Evolutionary conservation across 1,284 basidiomycete genomes (phyloP).

Genomic region (Wolfiporia cocos): DNA sequence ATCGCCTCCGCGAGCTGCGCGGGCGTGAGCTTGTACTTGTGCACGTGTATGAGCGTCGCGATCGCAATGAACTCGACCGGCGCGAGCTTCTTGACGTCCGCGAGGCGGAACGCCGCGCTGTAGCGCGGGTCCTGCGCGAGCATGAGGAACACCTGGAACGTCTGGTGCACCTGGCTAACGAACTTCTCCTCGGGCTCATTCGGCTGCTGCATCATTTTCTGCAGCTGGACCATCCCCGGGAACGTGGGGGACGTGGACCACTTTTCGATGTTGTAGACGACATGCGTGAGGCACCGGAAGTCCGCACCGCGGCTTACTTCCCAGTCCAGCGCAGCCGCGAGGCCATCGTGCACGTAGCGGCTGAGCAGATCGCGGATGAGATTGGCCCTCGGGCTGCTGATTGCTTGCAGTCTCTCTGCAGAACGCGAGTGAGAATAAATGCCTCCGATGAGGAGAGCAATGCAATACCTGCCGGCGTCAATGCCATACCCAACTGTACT

Average conservation of each 20-base stretch:
- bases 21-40: constrained; percentile 30
- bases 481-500: constrained; percentile 72
- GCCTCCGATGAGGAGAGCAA: not conserved
- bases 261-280: constrained; percentile 44
- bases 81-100: constrained; percentile 39
- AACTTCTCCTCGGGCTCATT: constrained; percentile 28
- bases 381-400: constrained; percentile 41
- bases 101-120: constrained; percentile 22
- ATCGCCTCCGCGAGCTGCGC: constrained; percentile 39
- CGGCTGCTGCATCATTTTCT: constrained; percentile 46
- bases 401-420: constrained; percentile 62
- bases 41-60: constrained; percentile 41
- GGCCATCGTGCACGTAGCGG: constrained; percentile 35
- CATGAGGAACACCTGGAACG: constrained; percentile 38
- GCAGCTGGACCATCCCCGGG: constrained; percentile 35
- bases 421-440: not conserved
- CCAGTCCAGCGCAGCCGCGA: constrained; percentile 46
- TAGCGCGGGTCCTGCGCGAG: constrained; percentile 30
- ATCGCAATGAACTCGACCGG: constrained; percentile 60
- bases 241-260: constrained; percentile 30
- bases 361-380: constrained; percentile 48
- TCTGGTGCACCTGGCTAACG: constrained; percentile 28
- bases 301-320: constrained; percentile 53
- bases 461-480: constrained; percentile 54
- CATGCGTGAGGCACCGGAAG: constrained; percentile 53